These are phyloP conservation scores for Colletotrichum sp. DNA, from an alignment of 2,329 filamentous ascomycete genomes.

Conservation along the genomic window DNA sequence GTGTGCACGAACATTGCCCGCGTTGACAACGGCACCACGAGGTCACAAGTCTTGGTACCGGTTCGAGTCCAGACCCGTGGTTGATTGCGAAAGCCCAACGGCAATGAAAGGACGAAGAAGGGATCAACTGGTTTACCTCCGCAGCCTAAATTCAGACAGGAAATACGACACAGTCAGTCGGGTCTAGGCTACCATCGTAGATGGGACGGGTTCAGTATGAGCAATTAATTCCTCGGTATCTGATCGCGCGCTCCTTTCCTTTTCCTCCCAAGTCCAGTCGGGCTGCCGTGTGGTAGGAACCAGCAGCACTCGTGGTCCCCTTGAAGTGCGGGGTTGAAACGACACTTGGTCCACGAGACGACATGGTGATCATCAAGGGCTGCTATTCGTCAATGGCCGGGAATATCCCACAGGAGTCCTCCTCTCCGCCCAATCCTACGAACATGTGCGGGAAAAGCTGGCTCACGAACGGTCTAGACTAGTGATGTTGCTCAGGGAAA, in stretches of 20 bases:
- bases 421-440: not conserved
- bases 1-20: not conserved
- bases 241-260: not conserved
- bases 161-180: not conserved
- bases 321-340: slow-evolving; percentile 21
- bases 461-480: not conserved
- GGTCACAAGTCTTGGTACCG: not conserved
- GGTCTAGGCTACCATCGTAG: not conserved
- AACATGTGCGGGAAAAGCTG: not conserved
- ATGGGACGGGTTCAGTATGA: not conserved
- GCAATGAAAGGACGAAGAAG: not conserved
- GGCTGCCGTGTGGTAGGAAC: not conserved
- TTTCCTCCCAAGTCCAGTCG: not conserved
- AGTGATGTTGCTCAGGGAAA: not conserved
- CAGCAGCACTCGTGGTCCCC: not conserved
- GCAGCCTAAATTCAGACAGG: not conserved
- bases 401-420: not conserved
- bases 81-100: not conserved
- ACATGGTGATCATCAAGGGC: not conserved
- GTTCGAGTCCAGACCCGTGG: not conserved
- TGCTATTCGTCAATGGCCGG: not conserved
- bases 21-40: not conserved
- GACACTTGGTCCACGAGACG: not conserved
- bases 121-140: not conserved
- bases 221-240: not conserved